Conservation (phyloP, 2,329 filamentous ascomycete genomes). For the Fusarium miscanthi region DNA sequence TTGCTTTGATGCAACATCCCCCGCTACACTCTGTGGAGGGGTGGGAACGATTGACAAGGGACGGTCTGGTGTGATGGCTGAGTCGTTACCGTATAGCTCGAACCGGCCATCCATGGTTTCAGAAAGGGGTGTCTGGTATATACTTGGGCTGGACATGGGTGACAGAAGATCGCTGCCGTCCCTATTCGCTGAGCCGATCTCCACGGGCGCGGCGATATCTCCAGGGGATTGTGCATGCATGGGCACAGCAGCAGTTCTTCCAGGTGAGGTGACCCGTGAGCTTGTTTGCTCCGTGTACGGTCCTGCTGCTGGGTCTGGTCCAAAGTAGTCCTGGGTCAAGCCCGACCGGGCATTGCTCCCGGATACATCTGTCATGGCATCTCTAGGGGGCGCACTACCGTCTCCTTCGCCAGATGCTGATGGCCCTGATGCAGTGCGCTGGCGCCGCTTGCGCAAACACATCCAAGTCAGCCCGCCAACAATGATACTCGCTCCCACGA, state of each 20-base stretch:
- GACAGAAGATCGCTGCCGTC: conserved; percentile 33
- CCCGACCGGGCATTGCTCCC: conserved; percentile 46
- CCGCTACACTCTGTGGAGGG: conserved; percentile 36
- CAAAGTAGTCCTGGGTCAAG: conserved; percentile 56
- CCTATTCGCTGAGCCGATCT: conserved; percentile 59
- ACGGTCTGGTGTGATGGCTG: conserved; percentile 14
- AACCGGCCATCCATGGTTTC: conserved; percentile 51
- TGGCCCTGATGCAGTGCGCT: conserved; percentile 27
- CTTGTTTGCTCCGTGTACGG: conserved; percentile 57
- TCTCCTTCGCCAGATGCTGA: conserved; percentile 29
- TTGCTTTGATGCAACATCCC: conserved; percentile 13
- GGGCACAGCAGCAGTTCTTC: conserved; percentile 55
- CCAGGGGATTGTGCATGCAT: conserved; percentile 58
- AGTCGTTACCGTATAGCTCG: conserved; percentile 59
- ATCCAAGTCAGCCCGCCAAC: conserved; percentile 60
- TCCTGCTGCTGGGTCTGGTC: conserved; percentile 56
- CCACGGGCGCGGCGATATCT: conserved; percentile 64
- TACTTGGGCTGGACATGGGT: conserved; percentile 33
- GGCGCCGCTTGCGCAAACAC: conserved; percentile 54
- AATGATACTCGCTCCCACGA: conserved; percentile 56
- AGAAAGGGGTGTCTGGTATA: conserved; percentile 37
- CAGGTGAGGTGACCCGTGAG: conserved; percentile 47
- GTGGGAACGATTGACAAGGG: conserved; percentile 42
- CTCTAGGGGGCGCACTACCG: conserved; percentile 33
- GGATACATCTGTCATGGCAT: conserved; percentile 51